Conservation (phyloP, 495 filamentous ascomycete species). For the Oleoguttula mirabilis region DNA sequence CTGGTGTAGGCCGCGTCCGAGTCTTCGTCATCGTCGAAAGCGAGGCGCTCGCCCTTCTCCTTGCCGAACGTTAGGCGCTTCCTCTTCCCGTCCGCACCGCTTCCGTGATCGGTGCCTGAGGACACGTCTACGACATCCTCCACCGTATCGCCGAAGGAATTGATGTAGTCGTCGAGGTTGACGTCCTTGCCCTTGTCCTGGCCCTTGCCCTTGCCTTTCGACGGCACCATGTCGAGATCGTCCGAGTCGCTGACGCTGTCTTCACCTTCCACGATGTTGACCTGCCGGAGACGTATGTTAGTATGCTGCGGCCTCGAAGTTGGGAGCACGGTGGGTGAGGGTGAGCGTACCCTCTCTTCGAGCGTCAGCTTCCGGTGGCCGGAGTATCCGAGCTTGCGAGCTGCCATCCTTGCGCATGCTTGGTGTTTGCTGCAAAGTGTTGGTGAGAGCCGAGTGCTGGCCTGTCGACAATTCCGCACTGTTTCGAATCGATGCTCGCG, state of each 20-base stretch:
- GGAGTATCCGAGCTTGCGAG: constrained; percentile 1
- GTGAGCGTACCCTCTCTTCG: constrained; percentile 9
- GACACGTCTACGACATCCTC: constrained; percentile 5
- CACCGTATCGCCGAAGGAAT: neutral
- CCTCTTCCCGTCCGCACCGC: neutral
- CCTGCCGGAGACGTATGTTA: too few relatives aligned
- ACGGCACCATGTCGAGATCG: constrained; percentile 11
- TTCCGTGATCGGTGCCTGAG: neutral
- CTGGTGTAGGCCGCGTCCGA: constrained; percentile 42
- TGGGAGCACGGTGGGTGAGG: too few relatives aligned
- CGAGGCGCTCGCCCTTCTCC: constrained; percentile 16
- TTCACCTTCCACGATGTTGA: constrained; percentile 17
- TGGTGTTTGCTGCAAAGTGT: neutral
- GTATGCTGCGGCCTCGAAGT: too few relatives aligned
- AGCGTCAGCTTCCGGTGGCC: constrained; percentile 4
- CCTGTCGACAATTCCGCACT: too few relatives aligned
- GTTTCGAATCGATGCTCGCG: too few relatives aligned
- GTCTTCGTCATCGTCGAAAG: constrained; percentile 32
- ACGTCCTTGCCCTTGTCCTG: constrained; percentile 3
- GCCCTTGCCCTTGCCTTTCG: neutral
- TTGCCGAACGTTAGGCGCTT: neutral
- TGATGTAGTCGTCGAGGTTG: constrained; percentile 14
- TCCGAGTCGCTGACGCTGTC: constrained; percentile 16
- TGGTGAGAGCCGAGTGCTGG: neutral
- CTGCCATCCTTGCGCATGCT: constrained; percentile 8